Evolutionary conservation across 202 grass and related monocot species (phyloP).

Genomic region (Dendrocalamus latiflorus): DNA sequence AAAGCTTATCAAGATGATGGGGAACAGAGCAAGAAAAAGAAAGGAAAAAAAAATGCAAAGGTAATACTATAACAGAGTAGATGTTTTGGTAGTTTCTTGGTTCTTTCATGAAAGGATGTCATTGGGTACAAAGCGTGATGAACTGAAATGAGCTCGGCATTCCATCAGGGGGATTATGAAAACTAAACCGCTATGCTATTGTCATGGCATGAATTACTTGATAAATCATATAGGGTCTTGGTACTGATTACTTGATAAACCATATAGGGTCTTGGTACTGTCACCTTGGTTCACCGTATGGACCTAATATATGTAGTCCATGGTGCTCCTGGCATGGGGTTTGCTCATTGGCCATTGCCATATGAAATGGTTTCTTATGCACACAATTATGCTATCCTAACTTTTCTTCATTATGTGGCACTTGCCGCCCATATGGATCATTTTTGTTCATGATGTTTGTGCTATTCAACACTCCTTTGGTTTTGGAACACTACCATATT

Average conservation of each 20-base stretch:
- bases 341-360: not conserved
- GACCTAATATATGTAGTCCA: not conserved
- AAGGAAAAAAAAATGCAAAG: conserved; percentile 42
- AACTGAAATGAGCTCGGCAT: not conserved
- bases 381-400: not conserved
- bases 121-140: not conserved
- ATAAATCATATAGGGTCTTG: no score
- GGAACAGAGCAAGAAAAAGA: conserved; percentile 45
- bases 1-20: conserved; percentile 32
- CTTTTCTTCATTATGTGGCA: not conserved
- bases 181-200: not conserved
- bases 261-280: not conserved
- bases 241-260: no score
- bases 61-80: conserved; percentile 14
- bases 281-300: not conserved
- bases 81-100: not conserved
- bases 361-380: not conserved
- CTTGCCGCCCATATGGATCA: not conserved
- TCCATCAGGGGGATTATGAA: not conserved
- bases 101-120: not conserved
- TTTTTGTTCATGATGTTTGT: not conserved
- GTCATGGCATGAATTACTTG: no score
- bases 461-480: not conserved
- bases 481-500: not conserved
- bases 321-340: not conserved